These are phyloP conservation scores for Dactylis glomerata DNA, from an alignment of 176 grass and related monocot species.

Conservation along the genomic window DNA sequence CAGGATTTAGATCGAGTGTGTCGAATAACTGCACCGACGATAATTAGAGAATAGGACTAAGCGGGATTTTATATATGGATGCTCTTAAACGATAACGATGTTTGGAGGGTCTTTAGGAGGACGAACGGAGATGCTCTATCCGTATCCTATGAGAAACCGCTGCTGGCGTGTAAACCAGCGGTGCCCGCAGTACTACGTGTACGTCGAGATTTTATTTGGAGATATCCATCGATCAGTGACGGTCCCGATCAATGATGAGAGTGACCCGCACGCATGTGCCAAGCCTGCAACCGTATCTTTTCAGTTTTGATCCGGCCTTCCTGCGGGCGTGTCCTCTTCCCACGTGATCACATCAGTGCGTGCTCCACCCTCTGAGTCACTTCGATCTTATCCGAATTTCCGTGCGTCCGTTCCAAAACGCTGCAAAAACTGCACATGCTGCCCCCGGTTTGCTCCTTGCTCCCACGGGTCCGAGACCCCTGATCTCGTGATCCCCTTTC, in stretches of 20 bases:
- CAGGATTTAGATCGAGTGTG: too few species aligned
- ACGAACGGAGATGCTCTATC: too few species aligned
- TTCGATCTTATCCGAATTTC: constrained; percentile 7
- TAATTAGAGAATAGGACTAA: too few species aligned
- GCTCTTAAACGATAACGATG: too few species aligned
- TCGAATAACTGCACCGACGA: too few species aligned
- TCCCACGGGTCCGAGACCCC: too few species aligned
- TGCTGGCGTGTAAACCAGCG: background rate
- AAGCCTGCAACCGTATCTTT: background rate
- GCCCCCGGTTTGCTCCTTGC: background rate
- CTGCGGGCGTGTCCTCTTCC: background rate
- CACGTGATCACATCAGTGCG: background rate
- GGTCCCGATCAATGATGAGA: background rate
- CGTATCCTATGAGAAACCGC: background rate
- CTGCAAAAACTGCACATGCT: background rate
- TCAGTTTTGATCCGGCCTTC: background rate
- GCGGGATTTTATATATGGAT: too few species aligned
- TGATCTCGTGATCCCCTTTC: background rate
- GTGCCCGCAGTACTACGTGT: background rate
- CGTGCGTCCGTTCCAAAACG: background rate
- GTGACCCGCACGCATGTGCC: background rate
- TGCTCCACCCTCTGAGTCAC: background rate
- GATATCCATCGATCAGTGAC: background rate
- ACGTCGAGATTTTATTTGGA: background rate
- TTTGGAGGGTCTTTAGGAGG: too few species aligned